Percentiles rank a stretch among this genome's conserved stretches.
These are phyloP conservation scores for Hyphopichia burtonii DNA, from an alignment of 1,139 yeast genomes.

Conservation along the genomic window DNA sequence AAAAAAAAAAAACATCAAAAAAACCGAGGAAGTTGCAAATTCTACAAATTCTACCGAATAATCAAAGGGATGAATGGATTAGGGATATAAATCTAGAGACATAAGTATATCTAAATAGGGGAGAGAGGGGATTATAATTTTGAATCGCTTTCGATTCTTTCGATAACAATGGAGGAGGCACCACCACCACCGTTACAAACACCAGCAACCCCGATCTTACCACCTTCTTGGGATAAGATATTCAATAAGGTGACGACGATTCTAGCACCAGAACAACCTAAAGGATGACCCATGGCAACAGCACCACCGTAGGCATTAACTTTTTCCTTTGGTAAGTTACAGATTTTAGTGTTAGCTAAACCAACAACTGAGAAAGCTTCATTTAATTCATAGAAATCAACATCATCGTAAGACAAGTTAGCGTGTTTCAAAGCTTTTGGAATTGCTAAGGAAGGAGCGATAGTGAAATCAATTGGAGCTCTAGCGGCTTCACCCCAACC, in stretches of 20 bases:
- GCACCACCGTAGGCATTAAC: constrained; percentile 98
- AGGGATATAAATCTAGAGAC: not conserved
- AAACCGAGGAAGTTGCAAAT: not conserved
- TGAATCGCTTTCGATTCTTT: constrained; percentile 26
- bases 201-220: constrained; percentile 91
- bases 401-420: constrained; percentile 52
- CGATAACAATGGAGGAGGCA: constrained; percentile 56
- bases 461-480: constrained; percentile 89
- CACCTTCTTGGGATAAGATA: constrained; percentile 76
- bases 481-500: constrained; percentile 99
- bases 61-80: not conserved
- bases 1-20: not conserved
- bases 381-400: constrained; percentile 86
- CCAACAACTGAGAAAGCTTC: constrained; percentile 98
- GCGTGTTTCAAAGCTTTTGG: constrained; percentile 96
- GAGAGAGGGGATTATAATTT: constrained; percentile 19
- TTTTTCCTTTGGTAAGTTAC: constrained; percentile 63
- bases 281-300: constrained; percentile 95
- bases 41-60: not conserved
- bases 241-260: constrained; percentile 79
- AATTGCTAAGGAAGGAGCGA: constrained; percentile 90
- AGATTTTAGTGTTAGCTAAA: constrained; percentile 78
- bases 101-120: no score
- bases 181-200: constrained; percentile 99
- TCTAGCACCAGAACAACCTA: constrained; percentile 98